Evolutionary conservation across 805 yeast species (phyloP).

Genomic region (Candida silvatica): DNA sequence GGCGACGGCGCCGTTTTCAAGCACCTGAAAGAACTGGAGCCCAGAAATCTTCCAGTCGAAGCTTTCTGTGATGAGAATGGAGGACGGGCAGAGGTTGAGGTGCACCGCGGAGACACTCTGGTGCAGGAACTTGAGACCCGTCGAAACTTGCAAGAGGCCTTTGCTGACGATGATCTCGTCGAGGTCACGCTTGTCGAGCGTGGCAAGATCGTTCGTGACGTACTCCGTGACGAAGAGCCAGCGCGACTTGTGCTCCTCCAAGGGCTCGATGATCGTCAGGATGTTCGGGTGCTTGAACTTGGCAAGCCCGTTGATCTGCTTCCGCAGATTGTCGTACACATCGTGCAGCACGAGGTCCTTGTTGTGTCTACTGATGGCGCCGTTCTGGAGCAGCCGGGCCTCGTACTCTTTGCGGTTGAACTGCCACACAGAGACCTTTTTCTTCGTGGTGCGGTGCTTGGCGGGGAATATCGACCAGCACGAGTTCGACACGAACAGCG

Average conservation of each 20-base stretch:
- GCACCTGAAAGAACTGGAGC: slow-evolving; percentile 42
- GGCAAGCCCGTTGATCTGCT: slow-evolving; percentile 64
- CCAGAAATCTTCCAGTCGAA: slow-evolving; percentile 96
- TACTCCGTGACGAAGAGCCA: slow-evolving; percentile 81
- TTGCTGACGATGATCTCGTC: slow-evolving; percentile 67
- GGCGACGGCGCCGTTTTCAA: slow-evolving; percentile 35
- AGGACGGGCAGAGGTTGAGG: slow-evolving; percentile 67
- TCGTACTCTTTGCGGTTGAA: slow-evolving; percentile 78
- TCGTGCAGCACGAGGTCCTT: slow-evolving; percentile 47
- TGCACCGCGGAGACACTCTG: slow-evolving; percentile 68
- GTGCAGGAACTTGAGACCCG: slow-evolving; percentile 79
- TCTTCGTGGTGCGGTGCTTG: slow-evolving; percentile 54
- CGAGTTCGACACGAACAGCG: slow-evolving; percentile 58
- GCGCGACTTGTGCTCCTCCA: slow-evolving; percentile 77
- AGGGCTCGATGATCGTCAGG: slow-evolving; percentile 74
- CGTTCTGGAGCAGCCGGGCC: slow-evolving; percentile 38
- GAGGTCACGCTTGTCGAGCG: slow-evolving; percentile 34
- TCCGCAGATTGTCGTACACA: slow-evolving; percentile 52
- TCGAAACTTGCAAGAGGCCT: slow-evolving; percentile 71
- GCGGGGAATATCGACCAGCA: slow-evolving; percentile 86
- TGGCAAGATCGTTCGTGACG: slow-evolving; percentile 32
- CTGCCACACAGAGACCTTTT: slow-evolving; percentile 72
- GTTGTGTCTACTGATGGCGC: slow-evolving; percentile 39
- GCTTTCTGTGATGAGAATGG: slow-evolving; percentile 68
- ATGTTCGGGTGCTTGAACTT: slow-evolving; percentile 87